These are phyloP conservation scores for Cyclotella choctawhatcheeana DNA, from an alignment of 108 stramenopile species.

Conservation along the genomic window DNA sequence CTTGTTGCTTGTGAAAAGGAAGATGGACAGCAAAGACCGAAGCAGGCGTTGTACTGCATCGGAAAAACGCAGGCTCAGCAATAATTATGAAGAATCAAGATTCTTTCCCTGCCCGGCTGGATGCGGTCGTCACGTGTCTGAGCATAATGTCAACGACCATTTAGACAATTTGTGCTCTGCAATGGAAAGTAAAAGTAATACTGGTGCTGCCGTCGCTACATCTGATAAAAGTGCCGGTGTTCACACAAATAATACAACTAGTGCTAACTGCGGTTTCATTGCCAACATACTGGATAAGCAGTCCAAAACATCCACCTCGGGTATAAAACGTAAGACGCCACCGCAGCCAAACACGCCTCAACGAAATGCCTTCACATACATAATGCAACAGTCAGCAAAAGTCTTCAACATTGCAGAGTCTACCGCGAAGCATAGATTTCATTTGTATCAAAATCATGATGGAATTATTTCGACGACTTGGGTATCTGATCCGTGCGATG, in stretches of 20 bases:
- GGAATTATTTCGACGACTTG: conserved; percentile 34
- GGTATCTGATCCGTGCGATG: conserved; percentile 27
- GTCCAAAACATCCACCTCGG: too few relatives aligned
- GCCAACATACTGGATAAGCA: too few relatives aligned
- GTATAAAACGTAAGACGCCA: too few relatives aligned
- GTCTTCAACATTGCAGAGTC: conserved; percentile 38
- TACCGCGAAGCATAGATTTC: conserved; percentile 38
- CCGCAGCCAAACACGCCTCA: background rate
- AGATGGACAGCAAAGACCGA: too few relatives aligned
- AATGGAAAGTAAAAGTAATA: background rate
- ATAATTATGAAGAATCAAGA: background rate
- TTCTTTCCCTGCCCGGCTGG: conserved; percentile 34
- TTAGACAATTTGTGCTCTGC: conserved; percentile 15
- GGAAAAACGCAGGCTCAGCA: too few relatives aligned
- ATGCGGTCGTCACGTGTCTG: conserved; percentile 26
- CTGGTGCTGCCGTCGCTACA: too few relatives aligned
- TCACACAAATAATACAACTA: background rate
- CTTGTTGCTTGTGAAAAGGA: too few relatives aligned
- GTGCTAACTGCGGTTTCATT: too few relatives aligned
- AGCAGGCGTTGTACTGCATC: too few relatives aligned
- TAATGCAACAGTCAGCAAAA: conserved; percentile 55
- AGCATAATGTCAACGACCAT: conserved; percentile 24
- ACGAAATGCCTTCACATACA: conserved; percentile 28
- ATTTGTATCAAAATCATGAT: conserved; percentile 37
- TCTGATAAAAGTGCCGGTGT: background rate